Evolutionary conservation across 352 stramenopile species (phyloP).

Genomic region (Globisporangium paddicum): DNA sequence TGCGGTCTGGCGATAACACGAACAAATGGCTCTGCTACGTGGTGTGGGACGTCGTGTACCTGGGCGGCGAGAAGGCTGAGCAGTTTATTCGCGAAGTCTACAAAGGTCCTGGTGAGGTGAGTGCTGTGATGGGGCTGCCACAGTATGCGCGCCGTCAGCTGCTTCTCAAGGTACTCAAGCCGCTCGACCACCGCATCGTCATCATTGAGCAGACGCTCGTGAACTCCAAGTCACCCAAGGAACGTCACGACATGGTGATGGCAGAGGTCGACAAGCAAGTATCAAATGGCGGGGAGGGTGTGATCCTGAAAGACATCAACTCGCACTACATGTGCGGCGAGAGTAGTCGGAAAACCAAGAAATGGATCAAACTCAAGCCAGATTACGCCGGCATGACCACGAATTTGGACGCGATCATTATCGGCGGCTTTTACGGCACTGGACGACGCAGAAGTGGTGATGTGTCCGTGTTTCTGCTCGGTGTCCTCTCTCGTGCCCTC

Average conservation of each 20-base stretch:
- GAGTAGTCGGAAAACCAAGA: conserved; percentile 68
- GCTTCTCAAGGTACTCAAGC: conserved; percentile 59
- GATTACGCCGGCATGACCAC: conserved; percentile 86
- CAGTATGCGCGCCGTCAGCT: conserved; percentile 54
- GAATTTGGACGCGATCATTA: conserved; percentile 73
- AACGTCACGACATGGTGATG: conserved; percentile 79
- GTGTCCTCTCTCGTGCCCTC: conserved; percentile 55
- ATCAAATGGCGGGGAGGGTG: conserved; percentile 68
- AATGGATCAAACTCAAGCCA: conserved; percentile 86
- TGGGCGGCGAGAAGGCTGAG: conserved; percentile 42
- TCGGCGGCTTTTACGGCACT: conserved; percentile 79
- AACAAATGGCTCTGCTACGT: conserved; percentile 82
- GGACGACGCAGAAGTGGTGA: conserved; percentile 69
- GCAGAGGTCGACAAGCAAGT: conserved; percentile 70
- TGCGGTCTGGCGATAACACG: conserved; percentile 42
- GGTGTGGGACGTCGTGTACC: conserved; percentile 81
- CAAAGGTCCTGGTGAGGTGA: conserved; percentile 46
- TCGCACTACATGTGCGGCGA: conserved; percentile 87
- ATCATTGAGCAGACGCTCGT: conserved; percentile 82
- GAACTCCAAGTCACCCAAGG: conserved; percentile 63
- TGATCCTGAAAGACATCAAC: conserved; percentile 86
- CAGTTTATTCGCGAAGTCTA: conserved; percentile 65
- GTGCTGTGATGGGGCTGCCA: conserved; percentile 69
- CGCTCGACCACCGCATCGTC: conserved; percentile 65
- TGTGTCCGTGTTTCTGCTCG: conserved; percentile 79